A percentile compares a stretch with the other conserved stretches of the same genome.
Evolutionary conservation across 1,139 yeast species (phyloP).

Genomic region (Nakaseomyces kungkrabaensis): DNA sequence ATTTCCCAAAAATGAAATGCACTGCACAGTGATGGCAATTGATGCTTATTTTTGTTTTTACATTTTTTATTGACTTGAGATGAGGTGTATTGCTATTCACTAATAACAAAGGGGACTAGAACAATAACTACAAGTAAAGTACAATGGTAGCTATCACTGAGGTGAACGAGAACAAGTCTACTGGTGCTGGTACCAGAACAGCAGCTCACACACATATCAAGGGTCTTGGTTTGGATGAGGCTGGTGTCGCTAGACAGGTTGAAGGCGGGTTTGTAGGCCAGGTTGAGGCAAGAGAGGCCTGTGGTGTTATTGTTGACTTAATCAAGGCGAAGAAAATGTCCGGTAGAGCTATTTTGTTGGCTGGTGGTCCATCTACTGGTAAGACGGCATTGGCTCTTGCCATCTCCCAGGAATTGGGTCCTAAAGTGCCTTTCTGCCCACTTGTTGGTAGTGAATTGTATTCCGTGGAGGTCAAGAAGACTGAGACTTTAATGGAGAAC

Average conservation of each 20-base stretch:
- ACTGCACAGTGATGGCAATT: too few species aligned
- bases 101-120: too few species aligned
- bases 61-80: too few species aligned
- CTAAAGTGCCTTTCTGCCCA: slow-evolving; percentile 97
- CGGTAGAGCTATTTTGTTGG: slow-evolving; percentile 89
- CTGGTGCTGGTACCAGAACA: slow-evolving; percentile 51
- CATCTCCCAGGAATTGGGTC: slow-evolving; percentile 92
- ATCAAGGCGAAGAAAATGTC: slow-evolving; percentile 90
- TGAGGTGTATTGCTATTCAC: too few species aligned
- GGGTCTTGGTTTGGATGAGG: slow-evolving; percentile 88
- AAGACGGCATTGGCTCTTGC: slow-evolving; percentile 96
- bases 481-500: slow-evolving; percentile 95
- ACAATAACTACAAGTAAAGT: too few species aligned
- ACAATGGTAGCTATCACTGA: slow-evolving; percentile 77
- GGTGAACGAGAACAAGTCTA: slow-evolving; percentile 43
- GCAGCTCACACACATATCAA: slow-evolving; percentile 97
- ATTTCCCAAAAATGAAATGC: too few species aligned
- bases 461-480: slow-evolving; percentile 96
- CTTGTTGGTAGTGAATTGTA: slow-evolving; percentile 91
- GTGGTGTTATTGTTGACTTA: slow-evolving; percentile 90
- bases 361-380: slow-evolving; percentile 98
- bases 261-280: slow-evolving; percentile 98
- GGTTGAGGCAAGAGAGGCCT: slow-evolving; percentile 89
- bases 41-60: too few species aligned
- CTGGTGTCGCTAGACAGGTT: slow-evolving; percentile 65